Percentiles rank a stretch among this genome's conserved stretches.
Conservation (phyloP, 2,329 filamentous ascomycete genomes). For the Rutstroemia sp. region DNA sequence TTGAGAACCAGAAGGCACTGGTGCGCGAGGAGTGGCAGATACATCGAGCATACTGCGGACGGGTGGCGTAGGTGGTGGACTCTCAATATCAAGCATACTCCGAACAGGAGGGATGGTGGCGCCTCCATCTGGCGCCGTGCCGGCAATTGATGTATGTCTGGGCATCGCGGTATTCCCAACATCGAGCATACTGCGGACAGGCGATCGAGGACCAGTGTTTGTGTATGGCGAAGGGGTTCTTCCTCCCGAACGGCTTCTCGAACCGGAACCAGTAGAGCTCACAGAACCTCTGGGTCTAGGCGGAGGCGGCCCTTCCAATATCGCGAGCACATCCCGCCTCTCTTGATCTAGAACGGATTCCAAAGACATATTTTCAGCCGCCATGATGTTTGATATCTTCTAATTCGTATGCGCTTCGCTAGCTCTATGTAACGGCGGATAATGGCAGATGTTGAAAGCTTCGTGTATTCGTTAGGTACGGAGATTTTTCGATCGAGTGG, state of each 20-base stretch:
- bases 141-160: conserved; percentile 9
- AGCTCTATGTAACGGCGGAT: neutral
- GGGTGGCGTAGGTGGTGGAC: conserved; percentile 24
- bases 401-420: neutral
- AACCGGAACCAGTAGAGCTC: conserved; percentile 26
- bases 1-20: conserved; percentile 33
- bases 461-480: neutral
- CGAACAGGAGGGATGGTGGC: conserved; percentile 45
- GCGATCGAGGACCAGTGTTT: conserved; percentile 44
- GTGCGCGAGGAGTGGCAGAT: conserved; percentile 23
- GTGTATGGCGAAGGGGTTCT: conserved; percentile 48
- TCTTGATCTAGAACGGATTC: conserved; percentile 73
- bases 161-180: conserved; percentile 18
- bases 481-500: neutral
- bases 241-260: conserved; percentile 10
- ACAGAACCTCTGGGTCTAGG: conserved; percentile 22
- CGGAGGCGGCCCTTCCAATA: conserved; percentile 43
- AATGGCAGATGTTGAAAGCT: conserved; percentile 3
- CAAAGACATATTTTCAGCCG: conserved; percentile 56
- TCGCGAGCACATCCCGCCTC: conserved; percentile 62
- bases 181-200: conserved; percentile 55
- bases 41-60: conserved; percentile 64
- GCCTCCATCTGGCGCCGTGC: conserved; percentile 4
- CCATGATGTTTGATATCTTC: conserved; percentile 15
- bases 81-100: conserved; percentile 55